Evolutionary conservation across 2,329 filamentous ascomycete species (phyloP).

Genomic region (Biscogniauxia marginata): DNA sequence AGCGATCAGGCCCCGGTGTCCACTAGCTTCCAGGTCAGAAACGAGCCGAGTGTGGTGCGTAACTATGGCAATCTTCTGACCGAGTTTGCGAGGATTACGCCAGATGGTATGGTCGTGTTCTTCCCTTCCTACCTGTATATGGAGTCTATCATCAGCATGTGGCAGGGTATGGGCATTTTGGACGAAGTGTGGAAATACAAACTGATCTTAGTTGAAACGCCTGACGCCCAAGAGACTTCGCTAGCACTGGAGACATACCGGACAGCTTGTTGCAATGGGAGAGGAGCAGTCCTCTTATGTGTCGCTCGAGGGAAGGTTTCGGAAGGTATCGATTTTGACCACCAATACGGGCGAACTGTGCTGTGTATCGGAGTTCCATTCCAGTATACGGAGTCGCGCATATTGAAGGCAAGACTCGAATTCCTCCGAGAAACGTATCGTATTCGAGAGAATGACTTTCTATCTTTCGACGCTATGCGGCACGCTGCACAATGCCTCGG

Average conservation of each 20-base stretch:
- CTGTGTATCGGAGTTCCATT: slow-evolving; percentile 96
- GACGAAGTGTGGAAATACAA: slow-evolving; percentile 99
- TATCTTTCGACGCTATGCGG: slow-evolving; percentile 99
- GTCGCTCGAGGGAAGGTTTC: slow-evolving; percentile 96
- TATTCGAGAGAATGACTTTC: slow-evolving; percentile 94
- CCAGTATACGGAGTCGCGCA: slow-evolving; percentile 97
- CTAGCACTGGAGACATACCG: slow-evolving; percentile 94
- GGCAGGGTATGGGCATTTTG: slow-evolving; percentile 97
- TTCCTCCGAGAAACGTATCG: slow-evolving; percentile 97
- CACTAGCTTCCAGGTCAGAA: slow-evolving; percentile 91
- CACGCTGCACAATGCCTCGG: slow-evolving; percentile 96
- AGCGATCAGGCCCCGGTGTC: slow-evolving; percentile 92
- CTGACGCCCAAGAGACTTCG: slow-evolving; percentile 94
- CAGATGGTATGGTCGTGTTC: slow-evolving; percentile 98
- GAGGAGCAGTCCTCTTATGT: slow-evolving; percentile 88
- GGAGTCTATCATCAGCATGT: slow-evolving; percentile 98
- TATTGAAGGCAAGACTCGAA: slow-evolving; percentile 90
- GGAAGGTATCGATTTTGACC: slow-evolving; percentile 98
- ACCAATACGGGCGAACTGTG: slow-evolving; percentile 95
- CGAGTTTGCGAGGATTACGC: slow-evolving; percentile 93
- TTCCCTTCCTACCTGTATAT: slow-evolving; percentile 99
- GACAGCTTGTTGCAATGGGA: slow-evolving; percentile 94
- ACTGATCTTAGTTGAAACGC: slow-evolving; percentile 94
- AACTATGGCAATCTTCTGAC: slow-evolving; percentile 94
- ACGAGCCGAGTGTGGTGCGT: slow-evolving; percentile 92